Conservation (phyloP, 495 filamentous ascomycete genomes). For the Penicillium egyptiacum region DNA sequence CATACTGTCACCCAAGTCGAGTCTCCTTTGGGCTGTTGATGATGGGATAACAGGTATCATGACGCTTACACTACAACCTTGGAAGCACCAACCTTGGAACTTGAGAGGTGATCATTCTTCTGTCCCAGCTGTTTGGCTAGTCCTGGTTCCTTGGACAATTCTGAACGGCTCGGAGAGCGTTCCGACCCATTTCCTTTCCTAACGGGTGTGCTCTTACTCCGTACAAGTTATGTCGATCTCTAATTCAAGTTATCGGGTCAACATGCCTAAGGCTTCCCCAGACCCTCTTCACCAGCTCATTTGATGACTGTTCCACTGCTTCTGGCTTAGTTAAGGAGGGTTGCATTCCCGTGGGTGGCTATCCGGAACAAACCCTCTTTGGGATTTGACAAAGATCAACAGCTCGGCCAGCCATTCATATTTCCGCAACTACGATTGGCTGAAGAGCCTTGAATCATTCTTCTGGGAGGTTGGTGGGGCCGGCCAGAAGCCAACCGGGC, state of each 20-base stretch:
- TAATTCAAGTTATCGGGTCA: constrained; percentile 21
- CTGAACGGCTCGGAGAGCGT: constrained; percentile 17
- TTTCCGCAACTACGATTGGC: constrained; percentile 32
- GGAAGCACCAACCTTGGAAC: neutral
- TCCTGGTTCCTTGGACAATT: constrained; percentile 19
- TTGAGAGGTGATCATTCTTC: constrained; percentile 8
- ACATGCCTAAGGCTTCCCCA: constrained; percentile 19
- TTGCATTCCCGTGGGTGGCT: constrained; percentile 45
- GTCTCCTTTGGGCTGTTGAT: constrained; percentile 16
- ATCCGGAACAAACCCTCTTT: constrained; percentile 23
- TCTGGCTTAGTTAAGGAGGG: constrained; percentile 37
- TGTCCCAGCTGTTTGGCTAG: constrained; percentile 7
- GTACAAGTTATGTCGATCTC: constrained; percentile 6
- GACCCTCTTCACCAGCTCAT: constrained; percentile 30
- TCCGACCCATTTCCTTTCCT: constrained; percentile 20
- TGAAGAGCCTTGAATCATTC: constrained; percentile 28
- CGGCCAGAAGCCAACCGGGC: constrained; percentile 28
- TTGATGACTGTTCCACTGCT: constrained; percentile 30
- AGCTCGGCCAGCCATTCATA: constrained; percentile 27
- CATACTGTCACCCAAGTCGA: constrained; percentile 21
- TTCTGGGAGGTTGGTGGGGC: constrained; percentile 25
- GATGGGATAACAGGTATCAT: constrained; percentile 30
- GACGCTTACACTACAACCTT: constrained; percentile 36
- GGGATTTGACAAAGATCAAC: constrained; percentile 22
- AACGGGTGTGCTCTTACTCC: neutral